Conservation (phyloP, 139 green algal species). For the Astrephomene gubernaculifera region DNA sequence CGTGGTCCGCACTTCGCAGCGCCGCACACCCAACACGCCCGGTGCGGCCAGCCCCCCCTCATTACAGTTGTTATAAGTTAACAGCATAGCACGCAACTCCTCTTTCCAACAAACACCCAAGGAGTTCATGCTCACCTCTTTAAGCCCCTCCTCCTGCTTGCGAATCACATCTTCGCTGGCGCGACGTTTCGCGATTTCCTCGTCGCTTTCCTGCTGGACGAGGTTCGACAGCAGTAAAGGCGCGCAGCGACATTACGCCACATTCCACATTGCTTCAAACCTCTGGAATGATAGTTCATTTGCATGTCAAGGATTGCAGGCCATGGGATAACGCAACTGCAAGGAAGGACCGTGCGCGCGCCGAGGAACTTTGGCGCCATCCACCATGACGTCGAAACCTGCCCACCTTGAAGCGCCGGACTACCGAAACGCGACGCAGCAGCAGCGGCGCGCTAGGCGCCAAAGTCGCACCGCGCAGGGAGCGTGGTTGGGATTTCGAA, state of each 20-base stretch:
- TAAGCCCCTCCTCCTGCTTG: slow-evolving; percentile 28
- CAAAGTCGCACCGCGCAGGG: neutral
- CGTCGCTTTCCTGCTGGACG: slow-evolving; percentile 8
- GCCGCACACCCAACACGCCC: too few species aligned
- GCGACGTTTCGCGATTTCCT: slow-evolving; percentile 11
- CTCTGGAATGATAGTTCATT: neutral
- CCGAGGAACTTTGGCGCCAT: neutral
- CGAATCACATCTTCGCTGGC: slow-evolving; percentile 21
- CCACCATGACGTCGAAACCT: neutral
- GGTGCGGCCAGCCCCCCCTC: too few species aligned
- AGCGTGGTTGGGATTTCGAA: neutral
- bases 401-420: slow-evolving; percentile 22
- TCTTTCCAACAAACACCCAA: neutral
- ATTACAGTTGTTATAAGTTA: neutral
- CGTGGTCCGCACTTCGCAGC: too few species aligned
- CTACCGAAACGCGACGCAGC: neutral
- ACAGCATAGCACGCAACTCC: neutral
- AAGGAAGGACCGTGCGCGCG: neutral
- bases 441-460: neutral
- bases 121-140: slow-evolving; percentile 3
- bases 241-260: neutral
- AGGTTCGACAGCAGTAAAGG: neutral
- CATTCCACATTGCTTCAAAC: neutral
- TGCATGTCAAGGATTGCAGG: neutral
- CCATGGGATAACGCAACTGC: neutral